These are phyloP conservation scores for Russula foetens DNA, from an alignment of 768 basidiomycete species.

Conservation along the genomic window DNA sequence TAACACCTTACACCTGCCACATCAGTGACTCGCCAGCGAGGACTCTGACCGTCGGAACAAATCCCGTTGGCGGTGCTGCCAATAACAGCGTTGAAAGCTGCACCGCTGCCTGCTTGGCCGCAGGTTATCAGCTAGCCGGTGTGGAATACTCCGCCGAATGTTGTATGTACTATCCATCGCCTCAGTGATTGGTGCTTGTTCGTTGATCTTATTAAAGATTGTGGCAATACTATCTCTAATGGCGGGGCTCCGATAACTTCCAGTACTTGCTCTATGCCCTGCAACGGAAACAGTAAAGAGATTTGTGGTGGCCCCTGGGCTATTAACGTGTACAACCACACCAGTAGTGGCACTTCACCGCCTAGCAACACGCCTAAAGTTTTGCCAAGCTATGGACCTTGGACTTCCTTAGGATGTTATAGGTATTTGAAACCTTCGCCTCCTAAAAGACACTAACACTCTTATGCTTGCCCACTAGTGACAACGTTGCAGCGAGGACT, in stretches of 20 bases:
- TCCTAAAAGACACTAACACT: neutral
- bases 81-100: slow-evolving; percentile 48
- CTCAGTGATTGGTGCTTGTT: neutral
- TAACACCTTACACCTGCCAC: neutral
- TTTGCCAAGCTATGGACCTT: slow-evolving; percentile 48
- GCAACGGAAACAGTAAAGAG: slow-evolving; percentile 50
- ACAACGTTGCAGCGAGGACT: too few relatives aligned
- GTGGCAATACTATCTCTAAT: slow-evolving; percentile 46
- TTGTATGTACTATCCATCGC: slow-evolving; percentile 30
- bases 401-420: slow-evolving; percentile 70
- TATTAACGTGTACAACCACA: slow-evolving; percentile 60
- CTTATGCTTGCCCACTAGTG: neutral
- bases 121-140: slow-evolving; percentile 36
- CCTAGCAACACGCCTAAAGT: slow-evolving; percentile 45
- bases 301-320: slow-evolving; percentile 52
- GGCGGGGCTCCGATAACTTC: slow-evolving; percentile 38
- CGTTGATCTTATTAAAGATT: slow-evolving; percentile 40
- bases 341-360: slow-evolving; percentile 51
- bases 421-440: slow-evolving; percentile 38
- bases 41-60: slow-evolving; percentile 26
- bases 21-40: slow-evolving; percentile 32
- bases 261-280: slow-evolving; percentile 53
- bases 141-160: slow-evolving; percentile 43
- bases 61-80: slow-evolving; percentile 30
- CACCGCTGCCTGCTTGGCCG: slow-evolving; percentile 51